These are phyloP conservation scores for Trametes punicea DNA, from an alignment of 768 basidiomycete genomes.

Conservation along the genomic window DNA sequence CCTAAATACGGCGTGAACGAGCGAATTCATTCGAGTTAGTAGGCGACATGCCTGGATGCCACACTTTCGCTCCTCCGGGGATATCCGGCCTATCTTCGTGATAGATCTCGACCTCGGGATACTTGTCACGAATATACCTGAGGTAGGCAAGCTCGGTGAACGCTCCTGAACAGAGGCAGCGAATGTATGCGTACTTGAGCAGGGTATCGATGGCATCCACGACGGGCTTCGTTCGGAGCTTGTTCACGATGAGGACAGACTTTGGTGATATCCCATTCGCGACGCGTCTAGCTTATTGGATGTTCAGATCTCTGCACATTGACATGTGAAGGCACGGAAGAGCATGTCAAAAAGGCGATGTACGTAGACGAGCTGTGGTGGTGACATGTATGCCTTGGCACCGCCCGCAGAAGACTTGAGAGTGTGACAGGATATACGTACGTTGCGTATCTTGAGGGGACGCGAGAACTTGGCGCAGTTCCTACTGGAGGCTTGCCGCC, in stretches of 20 bases:
- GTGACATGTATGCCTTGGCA: too few species aligned
- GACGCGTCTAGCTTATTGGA: constrained; percentile 18
- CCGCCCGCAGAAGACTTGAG: background rate
- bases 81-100: constrained; percentile 45
- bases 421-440: background rate
- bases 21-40: background rate
- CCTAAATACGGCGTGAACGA: constrained; percentile 27
- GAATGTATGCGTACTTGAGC: constrained; percentile 48
- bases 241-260: constrained; percentile 75
- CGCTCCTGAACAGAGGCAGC: too few species aligned
- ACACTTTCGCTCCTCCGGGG: constrained; percentile 43
- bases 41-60: constrained; percentile 53
- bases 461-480: background rate
- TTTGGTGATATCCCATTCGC: constrained; percentile 39
- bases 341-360: background rate
- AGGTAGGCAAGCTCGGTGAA: background rate
- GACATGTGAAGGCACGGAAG: too few species aligned
- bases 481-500: too few species aligned
- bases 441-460: constrained; percentile 7
- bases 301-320: background rate
- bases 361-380: too few species aligned
- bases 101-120: constrained; percentile 32
- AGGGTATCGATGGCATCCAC: constrained; percentile 73
- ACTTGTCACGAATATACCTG: constrained; percentile 31
- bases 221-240: constrained; percentile 73